Percentiles rank a stretch among this genome's conserved stretches.
These are phyloP conservation scores for Rhizophagus prolifer DNA, from an alignment of 192 early-diverging fungal species.

Conservation along the genomic window DNA sequence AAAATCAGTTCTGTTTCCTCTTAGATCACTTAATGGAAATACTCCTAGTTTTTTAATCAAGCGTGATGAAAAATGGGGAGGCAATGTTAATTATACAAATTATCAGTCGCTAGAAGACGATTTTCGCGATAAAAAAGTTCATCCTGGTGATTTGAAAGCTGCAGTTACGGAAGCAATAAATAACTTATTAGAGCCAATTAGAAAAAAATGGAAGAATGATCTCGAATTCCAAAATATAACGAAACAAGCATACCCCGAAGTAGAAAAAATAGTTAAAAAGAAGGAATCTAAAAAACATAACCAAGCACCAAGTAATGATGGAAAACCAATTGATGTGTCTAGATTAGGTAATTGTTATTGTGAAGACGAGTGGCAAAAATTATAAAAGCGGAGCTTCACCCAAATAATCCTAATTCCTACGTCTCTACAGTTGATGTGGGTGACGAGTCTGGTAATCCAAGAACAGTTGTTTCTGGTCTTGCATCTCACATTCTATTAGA, in stretches of 20 bases:
- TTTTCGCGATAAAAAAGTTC: constrained; percentile 83
- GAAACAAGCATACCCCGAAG: constrained; percentile 80
- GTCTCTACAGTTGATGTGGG: constrained; percentile 61
- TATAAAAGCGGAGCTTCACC: constrained; percentile 53
- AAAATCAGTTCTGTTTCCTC: constrained; percentile 88
- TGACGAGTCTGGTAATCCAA: constrained; percentile 45
- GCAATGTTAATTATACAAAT: constrained; percentile 71
- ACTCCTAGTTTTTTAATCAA: constrained; percentile 62
- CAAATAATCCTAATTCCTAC: constrained; percentile 54
- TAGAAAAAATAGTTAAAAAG: constrained; percentile 47
- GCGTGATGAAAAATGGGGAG: constrained; percentile 91
- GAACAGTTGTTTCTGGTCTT: constrained; percentile 64
- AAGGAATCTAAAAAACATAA: constrained; percentile 30
- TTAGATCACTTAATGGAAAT: constrained; percentile 63
- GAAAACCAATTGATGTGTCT: constrained; percentile 11
- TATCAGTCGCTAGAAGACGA: constrained; percentile 79
- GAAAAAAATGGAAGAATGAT: constrained; percentile 64
- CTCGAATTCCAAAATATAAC: constrained; percentile 71
- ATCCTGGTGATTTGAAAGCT: constrained; percentile 94
- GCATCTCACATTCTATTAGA: constrained; percentile 55
- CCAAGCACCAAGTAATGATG: not conserved
- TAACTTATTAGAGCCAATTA: constrained; percentile 83
- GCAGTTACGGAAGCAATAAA: constrained; percentile 83
- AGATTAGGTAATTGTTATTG: constrained; percentile 9
- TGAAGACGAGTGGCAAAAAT: constrained; percentile 55